A percentile compares a stretch with the other conserved stretches of the same genome.
Evolutionary conservation across 2,329 filamentous ascomycete genomes (phyloP).

Genomic region (Myriosclerotinia scirpicola): DNA sequence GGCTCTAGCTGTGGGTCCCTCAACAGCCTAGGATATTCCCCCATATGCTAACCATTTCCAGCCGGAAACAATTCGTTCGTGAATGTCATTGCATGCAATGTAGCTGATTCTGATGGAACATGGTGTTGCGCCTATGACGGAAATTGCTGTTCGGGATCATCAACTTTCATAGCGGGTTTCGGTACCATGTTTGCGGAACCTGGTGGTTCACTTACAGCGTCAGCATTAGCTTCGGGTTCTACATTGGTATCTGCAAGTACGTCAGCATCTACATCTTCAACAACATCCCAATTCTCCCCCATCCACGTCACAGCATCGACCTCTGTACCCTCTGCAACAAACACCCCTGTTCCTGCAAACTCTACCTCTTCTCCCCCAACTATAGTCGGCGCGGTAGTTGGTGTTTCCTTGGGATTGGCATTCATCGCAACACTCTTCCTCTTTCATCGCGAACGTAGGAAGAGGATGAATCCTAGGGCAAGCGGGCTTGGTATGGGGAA

Average conservation of each 20-base stretch:
- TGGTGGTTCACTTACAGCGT: not conserved
- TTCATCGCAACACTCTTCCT: constrained; percentile 18
- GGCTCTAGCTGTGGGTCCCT: constrained; percentile 16
- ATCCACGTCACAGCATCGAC: not conserved
- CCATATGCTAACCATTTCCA: constrained; percentile 1
- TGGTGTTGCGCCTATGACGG: constrained; percentile 33
- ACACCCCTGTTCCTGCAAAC: not conserved
- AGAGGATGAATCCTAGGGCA: constrained; percentile 1
- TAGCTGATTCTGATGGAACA: constrained; percentile 19
- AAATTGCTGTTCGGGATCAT: constrained; percentile 24
- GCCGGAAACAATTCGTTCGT: constrained; percentile 26
- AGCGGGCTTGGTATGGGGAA: not conserved
- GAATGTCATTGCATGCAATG: constrained; percentile 27
- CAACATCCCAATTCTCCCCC: constrained; percentile 10
- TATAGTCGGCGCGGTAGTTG: constrained; percentile 27
- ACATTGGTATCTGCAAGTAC: constrained; percentile 1
- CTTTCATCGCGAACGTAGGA: constrained; percentile 23
- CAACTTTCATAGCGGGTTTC: constrained; percentile 22
- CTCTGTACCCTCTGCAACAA: constrained; percentile 9
- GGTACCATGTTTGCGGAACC: constrained; percentile 27
- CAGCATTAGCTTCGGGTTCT: not conserved
- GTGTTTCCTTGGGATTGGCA: constrained; percentile 21
- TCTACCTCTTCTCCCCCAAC: constrained; percentile 1
- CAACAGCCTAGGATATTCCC: not conserved
- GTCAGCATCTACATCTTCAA: constrained; percentile 8